Percentiles rank a stretch among this genome's conserved stretches.
Conservation (phyloP, 805 yeast species). For the Cyberlindnera americana region DNA sequence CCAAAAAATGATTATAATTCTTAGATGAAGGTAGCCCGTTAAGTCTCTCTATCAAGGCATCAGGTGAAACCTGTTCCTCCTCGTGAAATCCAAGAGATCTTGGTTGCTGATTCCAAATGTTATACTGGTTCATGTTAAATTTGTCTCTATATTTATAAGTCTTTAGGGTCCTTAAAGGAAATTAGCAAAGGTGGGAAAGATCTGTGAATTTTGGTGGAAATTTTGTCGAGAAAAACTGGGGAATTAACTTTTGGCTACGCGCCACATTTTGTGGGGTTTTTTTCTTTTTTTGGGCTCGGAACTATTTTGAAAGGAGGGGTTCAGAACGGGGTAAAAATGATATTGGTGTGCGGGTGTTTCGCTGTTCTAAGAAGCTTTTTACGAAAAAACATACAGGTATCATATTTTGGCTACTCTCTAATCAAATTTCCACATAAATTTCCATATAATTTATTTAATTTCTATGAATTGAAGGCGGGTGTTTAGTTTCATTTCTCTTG, state of each 20-base stretch:
- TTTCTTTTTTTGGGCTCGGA: too few species aligned
- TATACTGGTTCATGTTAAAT: conserved; percentile 13
- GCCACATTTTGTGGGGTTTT: neutral
- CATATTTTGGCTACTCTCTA: too few species aligned
- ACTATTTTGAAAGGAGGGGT: too few species aligned
- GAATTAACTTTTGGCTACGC: neutral
- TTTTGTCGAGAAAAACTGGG: neutral
- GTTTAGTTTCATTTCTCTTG: too few species aligned
- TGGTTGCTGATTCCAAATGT: conserved; percentile 17
- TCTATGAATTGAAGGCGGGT: too few species aligned
- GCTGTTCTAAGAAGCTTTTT: too few species aligned
- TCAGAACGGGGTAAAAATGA: too few species aligned
- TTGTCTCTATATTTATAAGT: neutral
- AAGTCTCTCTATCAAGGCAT: conserved; percentile 23
- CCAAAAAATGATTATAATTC: conserved; percentile 8
- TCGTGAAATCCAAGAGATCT: conserved; percentile 3
- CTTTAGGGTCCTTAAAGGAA: neutral
- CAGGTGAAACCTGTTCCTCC: conserved; percentile 20
- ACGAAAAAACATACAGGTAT: too few species aligned
- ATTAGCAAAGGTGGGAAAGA: neutral
- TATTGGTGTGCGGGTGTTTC: too few species aligned
- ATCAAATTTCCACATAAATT: too few species aligned
- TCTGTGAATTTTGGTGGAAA: too few species aligned
- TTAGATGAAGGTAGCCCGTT: conserved; percentile 21
- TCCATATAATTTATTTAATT: too few species aligned